These are phyloP conservation scores for Aspergillus biplanus DNA, from an alignment of 495 filamentous ascomycete genomes.

Conservation along the genomic window DNA sequence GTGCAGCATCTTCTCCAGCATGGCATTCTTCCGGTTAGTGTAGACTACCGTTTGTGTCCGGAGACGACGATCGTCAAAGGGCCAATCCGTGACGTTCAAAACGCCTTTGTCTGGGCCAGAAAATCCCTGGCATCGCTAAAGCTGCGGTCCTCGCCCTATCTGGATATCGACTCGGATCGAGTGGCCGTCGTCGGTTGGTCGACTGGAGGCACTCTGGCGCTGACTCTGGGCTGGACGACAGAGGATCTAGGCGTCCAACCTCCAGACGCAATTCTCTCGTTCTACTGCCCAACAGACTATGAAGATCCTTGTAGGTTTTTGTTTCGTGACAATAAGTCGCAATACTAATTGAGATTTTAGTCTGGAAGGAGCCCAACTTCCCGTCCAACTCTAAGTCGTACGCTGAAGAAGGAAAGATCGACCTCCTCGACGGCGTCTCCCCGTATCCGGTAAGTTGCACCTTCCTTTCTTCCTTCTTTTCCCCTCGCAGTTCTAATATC, in stretches of 20 bases:
- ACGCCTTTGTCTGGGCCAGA: conserved; percentile 52
- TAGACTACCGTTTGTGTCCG: conserved; percentile 53
- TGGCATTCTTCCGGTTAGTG: conserved; percentile 55
- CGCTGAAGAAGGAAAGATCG: no score
- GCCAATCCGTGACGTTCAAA: conserved; percentile 51
- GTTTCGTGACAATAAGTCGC: no score
- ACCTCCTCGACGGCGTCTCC: background rate
- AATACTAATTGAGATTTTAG: background rate
- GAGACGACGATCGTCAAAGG: conserved; percentile 40
- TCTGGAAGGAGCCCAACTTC: conserved; percentile 28
- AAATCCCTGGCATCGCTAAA: conserved; percentile 39
- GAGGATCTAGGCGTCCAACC: conserved; percentile 21
- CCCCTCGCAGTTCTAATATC: conserved; percentile 26
- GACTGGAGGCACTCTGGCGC: conserved; percentile 56
- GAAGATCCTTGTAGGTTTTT: conserved; percentile 23
- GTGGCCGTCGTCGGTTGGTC: conserved; percentile 62
- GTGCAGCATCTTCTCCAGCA: conserved; percentile 37
- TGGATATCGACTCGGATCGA: conserved; percentile 38
- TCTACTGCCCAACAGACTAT: conserved; percentile 57
- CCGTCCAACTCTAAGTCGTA: background rate
- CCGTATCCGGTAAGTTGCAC: background rate
- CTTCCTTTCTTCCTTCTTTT: background rate
- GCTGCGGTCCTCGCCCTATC: conserved; percentile 11
- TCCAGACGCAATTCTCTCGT: conserved; percentile 53
- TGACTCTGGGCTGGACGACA: conserved; percentile 49